These are phyloP conservation scores for Pistacia atlantica DNA, from an alignment of 345 rosid genomes.

Conservation along the genomic window DNA sequence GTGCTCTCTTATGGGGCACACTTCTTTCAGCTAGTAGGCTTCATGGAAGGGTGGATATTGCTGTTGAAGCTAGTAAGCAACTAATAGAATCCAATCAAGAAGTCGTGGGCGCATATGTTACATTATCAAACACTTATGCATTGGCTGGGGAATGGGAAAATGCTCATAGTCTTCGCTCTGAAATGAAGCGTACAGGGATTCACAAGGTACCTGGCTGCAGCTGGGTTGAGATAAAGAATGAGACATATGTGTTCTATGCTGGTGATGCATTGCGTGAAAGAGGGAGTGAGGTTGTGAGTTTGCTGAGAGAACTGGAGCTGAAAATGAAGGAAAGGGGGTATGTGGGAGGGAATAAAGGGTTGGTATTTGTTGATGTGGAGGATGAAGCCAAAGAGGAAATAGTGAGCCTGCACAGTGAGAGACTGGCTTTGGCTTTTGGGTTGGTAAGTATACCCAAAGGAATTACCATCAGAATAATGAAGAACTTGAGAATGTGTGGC, in stretches of 20 bases:
- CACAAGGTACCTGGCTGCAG: slow-evolving; percentile 77
- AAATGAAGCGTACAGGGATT: slow-evolving; percentile 66
- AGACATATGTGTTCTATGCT: slow-evolving; percentile 51
- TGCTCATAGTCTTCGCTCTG: slow-evolving; percentile 46
- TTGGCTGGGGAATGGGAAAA: slow-evolving; percentile 68
- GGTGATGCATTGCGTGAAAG: slow-evolving; percentile 52
- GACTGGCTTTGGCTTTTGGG: slow-evolving; percentile 66
- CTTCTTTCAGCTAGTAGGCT: slow-evolving; percentile 76
- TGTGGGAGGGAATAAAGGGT: slow-evolving; percentile 37
- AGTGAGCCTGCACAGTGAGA: slow-evolving; percentile 70
- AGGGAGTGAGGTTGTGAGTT: slow-evolving; percentile 39
- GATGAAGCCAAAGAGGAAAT: slow-evolving; percentile 63
- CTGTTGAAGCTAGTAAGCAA: slow-evolving; percentile 58
- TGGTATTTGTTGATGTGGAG: slow-evolving; percentile 63
- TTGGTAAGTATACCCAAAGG: slow-evolving; percentile 49
- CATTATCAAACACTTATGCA: slow-evolving; percentile 68
- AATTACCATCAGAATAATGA: slow-evolving; percentile 54
- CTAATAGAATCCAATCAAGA: slow-evolving; percentile 57
- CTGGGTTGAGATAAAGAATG: slow-evolving; percentile 68
- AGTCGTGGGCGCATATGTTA: slow-evolving; percentile 65
- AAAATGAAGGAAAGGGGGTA: slow-evolving; percentile 65
- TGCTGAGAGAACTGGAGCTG: slow-evolving; percentile 54
- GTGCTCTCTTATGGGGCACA: slow-evolving; percentile 74
- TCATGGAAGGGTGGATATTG: slow-evolving; percentile 72
- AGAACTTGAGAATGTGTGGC: slow-evolving; percentile 75